phyloP scores from a whole-genome alignment of 257 asterid genomes.

The Solanum virginianum region DNA sequence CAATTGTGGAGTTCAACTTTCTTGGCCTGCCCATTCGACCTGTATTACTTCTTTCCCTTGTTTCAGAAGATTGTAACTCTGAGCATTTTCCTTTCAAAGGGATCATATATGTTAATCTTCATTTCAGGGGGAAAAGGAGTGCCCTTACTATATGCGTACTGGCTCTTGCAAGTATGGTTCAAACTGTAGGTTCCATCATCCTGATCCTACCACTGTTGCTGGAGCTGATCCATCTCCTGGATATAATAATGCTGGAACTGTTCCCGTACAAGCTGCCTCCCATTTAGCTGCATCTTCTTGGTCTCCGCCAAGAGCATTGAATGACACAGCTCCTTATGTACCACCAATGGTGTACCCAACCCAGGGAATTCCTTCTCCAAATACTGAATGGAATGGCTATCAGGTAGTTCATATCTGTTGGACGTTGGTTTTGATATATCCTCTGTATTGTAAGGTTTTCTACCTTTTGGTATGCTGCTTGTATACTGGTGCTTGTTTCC shows the following conservation, averaged over 20 bases:
- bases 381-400: slow-evolving; percentile 61
- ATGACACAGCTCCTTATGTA: slow-evolving; percentile 33
- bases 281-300: slow-evolving; percentile 43
- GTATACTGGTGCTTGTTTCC: neutral
- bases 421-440: neutral
- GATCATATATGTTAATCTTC: neutral
- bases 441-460: neutral
- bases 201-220: slow-evolving; percentile 59
- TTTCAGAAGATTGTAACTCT: neutral
- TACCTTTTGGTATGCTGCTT: neutral
- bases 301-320: slow-evolving; percentile 50
- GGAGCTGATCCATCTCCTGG: slow-evolving; percentile 53
- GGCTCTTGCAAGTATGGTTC: slow-evolving; percentile 89
- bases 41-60: slow-evolving; percentile 8
- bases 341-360: slow-evolving; percentile 45
- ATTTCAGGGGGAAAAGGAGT: slow-evolving; percentile 69
- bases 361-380: slow-evolving; percentile 34
- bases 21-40: slow-evolving; percentile 33
- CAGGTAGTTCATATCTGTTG: slow-evolving; percentile 34
- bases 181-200: slow-evolving; percentile 87
- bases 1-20: slow-evolving; percentile 27
- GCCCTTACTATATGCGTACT: slow-evolving; percentile 91
- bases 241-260: slow-evolving; percentile 43
- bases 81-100: slow-evolving; percentile 1
- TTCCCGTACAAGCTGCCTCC: slow-evolving; percentile 42